Conservation (phyloP, 2,329 filamentous ascomycete species). For the Botrytis galanthina region DNA sequence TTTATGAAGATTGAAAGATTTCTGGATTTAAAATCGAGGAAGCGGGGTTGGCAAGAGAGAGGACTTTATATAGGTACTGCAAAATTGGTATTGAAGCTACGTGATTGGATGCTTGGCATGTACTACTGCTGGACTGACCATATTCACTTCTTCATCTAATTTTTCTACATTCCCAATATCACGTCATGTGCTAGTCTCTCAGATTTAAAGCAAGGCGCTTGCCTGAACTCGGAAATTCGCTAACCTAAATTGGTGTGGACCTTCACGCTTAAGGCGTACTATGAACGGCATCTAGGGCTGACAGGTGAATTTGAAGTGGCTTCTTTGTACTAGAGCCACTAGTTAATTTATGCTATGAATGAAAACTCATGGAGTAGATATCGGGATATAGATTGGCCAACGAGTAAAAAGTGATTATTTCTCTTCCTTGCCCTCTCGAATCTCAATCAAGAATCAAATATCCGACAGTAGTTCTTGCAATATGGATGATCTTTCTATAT, state of each 20-base stretch:
- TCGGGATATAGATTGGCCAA: not conserved
- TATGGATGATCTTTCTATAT: not conserved
- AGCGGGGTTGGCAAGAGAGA: not conserved
- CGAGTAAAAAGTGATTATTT: not conserved
- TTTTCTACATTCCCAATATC: not conserved
- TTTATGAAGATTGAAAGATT: not conserved
- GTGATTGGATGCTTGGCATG: not conserved
- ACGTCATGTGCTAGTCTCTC: not conserved
- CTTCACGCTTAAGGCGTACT: not conserved
- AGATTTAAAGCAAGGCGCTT: not conserved
- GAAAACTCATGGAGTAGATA: not conserved
- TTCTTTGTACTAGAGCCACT: not conserved
- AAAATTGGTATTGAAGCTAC: not conserved
- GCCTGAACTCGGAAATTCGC: not conserved
- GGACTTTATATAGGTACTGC: not conserved
- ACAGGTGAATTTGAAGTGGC: not conserved
- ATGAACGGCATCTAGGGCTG: not conserved
- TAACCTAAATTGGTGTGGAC: not conserved
- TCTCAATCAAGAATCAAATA: fast-evolving
- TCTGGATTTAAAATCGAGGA: not conserved
- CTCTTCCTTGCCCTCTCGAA: not conserved
- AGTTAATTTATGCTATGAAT: not conserved
- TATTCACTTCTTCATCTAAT: not conserved
- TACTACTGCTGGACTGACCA: not conserved
- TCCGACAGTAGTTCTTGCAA: not conserved